Percentiles rank a stretch among this genome's conserved stretches.
Conservation (phyloP, 768 basidiomycete genomes). For the Pleurotus tuber-regium region DNA sequence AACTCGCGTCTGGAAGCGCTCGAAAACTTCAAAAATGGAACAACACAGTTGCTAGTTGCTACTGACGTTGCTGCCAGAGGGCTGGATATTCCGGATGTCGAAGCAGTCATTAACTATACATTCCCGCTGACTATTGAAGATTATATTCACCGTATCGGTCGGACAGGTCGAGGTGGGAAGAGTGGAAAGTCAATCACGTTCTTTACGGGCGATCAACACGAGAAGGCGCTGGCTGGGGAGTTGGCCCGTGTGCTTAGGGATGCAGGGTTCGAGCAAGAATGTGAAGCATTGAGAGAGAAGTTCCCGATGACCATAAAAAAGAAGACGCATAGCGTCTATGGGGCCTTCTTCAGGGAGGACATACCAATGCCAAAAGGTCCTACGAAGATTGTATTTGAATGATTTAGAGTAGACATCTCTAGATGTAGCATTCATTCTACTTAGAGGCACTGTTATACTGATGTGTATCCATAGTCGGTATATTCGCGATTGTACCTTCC, state of each 20-base stretch:
- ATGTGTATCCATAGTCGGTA: not conserved
- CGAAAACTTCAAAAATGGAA: slow-evolving; percentile 82
- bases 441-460: not conserved
- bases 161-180: slow-evolving; percentile 91
- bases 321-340: slow-evolving; percentile 87
- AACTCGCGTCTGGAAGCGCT: slow-evolving; percentile 79
- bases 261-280: slow-evolving; percentile 65
- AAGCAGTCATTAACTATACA: slow-evolving; percentile 93
- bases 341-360: slow-evolving; percentile 78
- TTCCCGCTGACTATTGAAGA: slow-evolving; percentile 96
- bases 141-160: slow-evolving; percentile 87
- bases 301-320: slow-evolving; percentile 99
- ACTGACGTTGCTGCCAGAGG: slow-evolving; percentile 98
- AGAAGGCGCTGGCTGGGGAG: slow-evolving; percentile 86
- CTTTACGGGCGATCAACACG: slow-evolving; percentile 90
- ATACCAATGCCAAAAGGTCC: slow-evolving; percentile 57
- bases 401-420: slow-evolving; percentile 16
- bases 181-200: slow-evolving; percentile 92
- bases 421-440: slow-evolving; percentile 12
- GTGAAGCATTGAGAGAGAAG: slow-evolving; percentile 64
- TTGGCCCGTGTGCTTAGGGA: slow-evolving; percentile 89
- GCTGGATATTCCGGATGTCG: slow-evolving; percentile 95
- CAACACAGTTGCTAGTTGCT: slow-evolving; percentile 82
- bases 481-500: no score
- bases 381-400: slow-evolving; percentile 74